Conservation (phyloP, 768 basidiomycete genomes). For the Tricholoma hemisulphureum region DNA sequence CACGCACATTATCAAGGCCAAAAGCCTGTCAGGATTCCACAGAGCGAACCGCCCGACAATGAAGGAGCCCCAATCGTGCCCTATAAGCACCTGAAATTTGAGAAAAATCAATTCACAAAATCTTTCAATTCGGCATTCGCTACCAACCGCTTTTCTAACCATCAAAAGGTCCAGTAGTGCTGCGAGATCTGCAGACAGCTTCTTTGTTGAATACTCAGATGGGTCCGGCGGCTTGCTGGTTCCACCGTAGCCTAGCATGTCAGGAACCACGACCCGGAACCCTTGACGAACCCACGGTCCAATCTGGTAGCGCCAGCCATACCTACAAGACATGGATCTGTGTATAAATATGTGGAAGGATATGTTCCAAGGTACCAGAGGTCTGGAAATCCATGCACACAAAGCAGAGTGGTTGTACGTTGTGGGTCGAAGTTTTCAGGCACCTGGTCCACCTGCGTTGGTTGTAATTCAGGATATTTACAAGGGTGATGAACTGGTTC, state of each 20-base stretch:
- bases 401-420: constrained; percentile 55
- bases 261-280: constrained; percentile 60
- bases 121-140: not conserved
- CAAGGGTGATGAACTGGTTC: not conserved
- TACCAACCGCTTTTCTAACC: constrained; percentile 53
- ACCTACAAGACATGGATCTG: constrained; percentile 40
- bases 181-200: constrained; percentile 58
- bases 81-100: constrained; percentile 57
- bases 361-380: constrained; percentile 32
- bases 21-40: constrained; percentile 65
- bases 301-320: constrained; percentile 76
- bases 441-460: constrained; percentile 52
- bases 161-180: constrained; percentile 60
- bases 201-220: constrained; percentile 57
- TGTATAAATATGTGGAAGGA: not conserved
- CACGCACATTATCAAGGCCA: constrained; percentile 61
- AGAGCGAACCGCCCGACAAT: constrained; percentile 65
- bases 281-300: constrained; percentile 63
- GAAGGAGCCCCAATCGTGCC: constrained; percentile 80
- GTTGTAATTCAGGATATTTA: not conserved
- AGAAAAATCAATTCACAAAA: not conserved
- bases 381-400: constrained; percentile 82
- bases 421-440: constrained; percentile 43
- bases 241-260: constrained; percentile 65
- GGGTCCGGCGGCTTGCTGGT: constrained; percentile 60